Base-by-base conservation (phyloP, 192 early-diverging fungal species). In the Gryganskiella cystojenkinii region DNA sequence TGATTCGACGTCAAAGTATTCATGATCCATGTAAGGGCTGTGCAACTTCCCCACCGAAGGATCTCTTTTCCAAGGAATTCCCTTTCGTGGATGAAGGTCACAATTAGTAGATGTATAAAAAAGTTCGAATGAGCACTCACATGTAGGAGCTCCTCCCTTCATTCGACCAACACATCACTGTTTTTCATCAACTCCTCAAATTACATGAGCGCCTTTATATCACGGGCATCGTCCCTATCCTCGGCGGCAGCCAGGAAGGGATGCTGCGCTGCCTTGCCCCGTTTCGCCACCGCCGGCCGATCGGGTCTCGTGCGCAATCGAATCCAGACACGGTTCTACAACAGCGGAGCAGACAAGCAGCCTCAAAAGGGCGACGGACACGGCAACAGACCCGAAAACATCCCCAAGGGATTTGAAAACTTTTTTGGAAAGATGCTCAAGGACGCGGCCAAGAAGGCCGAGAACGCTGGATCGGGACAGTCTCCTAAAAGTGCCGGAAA, bases 391-490 rank as follows among this genome's bases (percentile, higher is more conserved):
- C 64, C 79, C 7, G 53, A 67, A 30, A 80, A 65, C 17, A 24
- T 91, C 8, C 93, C 93, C 4, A 90, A 86, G 61, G 93, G 92
- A 0, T 92, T 94, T 58, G 92, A 91, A 53, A 88, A 89, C 75
- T 94, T 94, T 71, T 87, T 92, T 55, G 88, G 89, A 34, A 87
- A 86, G 56, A 68, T 49, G 40, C 80, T 76, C 57, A 61, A 67
- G 57, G 56, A 80, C 61, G 71, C 69, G 11, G 63, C 72, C 31
- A 67, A 68, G 52, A 69, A 75, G 24, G 64, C 70, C 11, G 83
- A 84, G 31, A 74, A 70, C 44, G 70, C 60, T 52, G 42, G 61
- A 45, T 30, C 78, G 40, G 46, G 70, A 37, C 55, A 64, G 42
- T 19, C 24, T n/a, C 27, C 71, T 9, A 55, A 60, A 15, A 42